Evolutionary conservation across 768 basidiomycete genomes (phyloP).

Genomic region (Mycena rebaudengoi): DNA sequence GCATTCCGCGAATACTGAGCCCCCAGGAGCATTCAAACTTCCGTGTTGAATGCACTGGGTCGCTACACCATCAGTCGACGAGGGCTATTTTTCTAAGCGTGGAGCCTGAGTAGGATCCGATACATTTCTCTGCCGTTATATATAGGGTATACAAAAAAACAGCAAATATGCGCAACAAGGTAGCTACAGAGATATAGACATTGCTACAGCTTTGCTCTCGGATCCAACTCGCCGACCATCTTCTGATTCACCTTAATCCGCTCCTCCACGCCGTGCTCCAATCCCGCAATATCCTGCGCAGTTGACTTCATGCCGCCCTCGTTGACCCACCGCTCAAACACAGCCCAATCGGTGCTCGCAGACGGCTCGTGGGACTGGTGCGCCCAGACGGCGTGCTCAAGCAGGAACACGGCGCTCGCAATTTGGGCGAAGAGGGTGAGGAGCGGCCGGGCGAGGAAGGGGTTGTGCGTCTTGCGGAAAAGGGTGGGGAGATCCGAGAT

Average conservation of each 20-base stretch:
- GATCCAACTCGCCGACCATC: conserved; percentile 11
- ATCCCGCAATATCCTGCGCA: conserved; percentile 8
- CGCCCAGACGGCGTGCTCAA: conserved; percentile 79
- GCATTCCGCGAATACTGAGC: too few relatives aligned
- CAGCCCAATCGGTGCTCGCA: conserved; percentile 3
- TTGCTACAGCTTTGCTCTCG: conserved; percentile 20
- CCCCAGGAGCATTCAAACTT: too few relatives aligned
- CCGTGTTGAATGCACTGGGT: too few relatives aligned
- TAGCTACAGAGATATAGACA: too few relatives aligned
- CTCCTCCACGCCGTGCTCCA: conserved; percentile 17
- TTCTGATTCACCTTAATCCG: conserved; percentile 16
- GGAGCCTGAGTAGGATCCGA: too few relatives aligned
- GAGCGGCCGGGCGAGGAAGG: conserved; percentile 62
- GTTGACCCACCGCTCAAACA: conserved; percentile 26
- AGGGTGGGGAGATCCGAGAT: conserved; percentile 47
- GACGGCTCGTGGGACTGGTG: conserved; percentile 24
- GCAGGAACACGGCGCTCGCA: conserved; percentile 56
- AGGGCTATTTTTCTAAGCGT: too few relatives aligned
- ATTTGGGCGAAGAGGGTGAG: conserved; percentile 66
- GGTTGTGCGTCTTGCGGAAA: conserved; percentile 50
- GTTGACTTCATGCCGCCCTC: conserved; percentile 17
- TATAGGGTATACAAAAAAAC: too few relatives aligned
- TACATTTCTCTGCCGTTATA: too few relatives aligned
- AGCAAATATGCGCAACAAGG: too few relatives aligned
- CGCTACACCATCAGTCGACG: too few relatives aligned